Evolutionary conservation across 2,329 filamentous ascomycete species (phyloP), one percentile per base, ranked within the genome.

Genomic region (Monascus ruber): DNA sequence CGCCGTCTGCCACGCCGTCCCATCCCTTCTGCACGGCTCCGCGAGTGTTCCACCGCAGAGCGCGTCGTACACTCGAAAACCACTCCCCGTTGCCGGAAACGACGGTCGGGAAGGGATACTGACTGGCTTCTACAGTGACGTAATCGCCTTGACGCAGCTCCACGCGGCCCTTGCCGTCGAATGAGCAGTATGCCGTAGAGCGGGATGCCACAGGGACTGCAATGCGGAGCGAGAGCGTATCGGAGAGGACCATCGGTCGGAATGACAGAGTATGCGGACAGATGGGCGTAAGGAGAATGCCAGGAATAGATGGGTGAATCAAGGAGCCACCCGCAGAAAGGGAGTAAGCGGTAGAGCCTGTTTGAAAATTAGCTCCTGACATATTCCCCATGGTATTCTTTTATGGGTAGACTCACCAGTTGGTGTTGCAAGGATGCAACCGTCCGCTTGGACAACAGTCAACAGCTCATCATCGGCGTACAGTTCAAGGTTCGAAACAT

Each of bases 221-320:
- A 38, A 98, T 85, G 37, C 88, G 85, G 44, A 98, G 77, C 10
- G 88, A 80, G 72, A 95, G 85, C 40, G 85, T 91, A 66, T 98
- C 91, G 36, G 87, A 94, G 36, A 98, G 77, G 5, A 98, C 84
- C 91, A 98, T 96, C 28, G 91, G 91, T 6, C 91, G 79, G 76
- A 98, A 98, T 9, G 86, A 94, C 10, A 98, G 73, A 0, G 89
- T 96, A 59, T 98, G 91, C 6, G 91, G 91, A 64, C 91, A 98
- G 62, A 98, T 96, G 17, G 91, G 91, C 0, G 91, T 98, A 39
- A 98, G 77, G 33, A 96, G 79, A 52, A 98, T 95, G 51, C 88
- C 91, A 9, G 91, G 91, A 44, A 98, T 94, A 57, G 94, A 89
- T 0, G 91, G 91, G 59, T 96, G 89, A 42, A 96, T 89, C 34